Evolutionary conservation across 2,329 filamentous ascomycete species (phyloP).

Genomic region (Clonostachys rhizophaga): DNA sequence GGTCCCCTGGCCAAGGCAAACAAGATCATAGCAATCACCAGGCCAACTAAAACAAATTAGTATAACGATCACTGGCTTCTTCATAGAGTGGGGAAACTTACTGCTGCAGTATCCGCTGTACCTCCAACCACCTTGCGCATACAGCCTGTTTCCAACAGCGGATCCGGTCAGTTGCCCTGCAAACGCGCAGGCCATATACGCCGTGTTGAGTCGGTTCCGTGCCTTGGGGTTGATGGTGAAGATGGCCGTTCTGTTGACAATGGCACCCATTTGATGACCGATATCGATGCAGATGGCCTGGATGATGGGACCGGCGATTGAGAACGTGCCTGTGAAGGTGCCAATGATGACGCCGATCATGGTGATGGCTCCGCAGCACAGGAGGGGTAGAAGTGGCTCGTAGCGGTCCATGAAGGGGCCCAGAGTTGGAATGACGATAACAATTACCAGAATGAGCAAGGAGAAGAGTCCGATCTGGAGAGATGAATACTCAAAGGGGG

Average conservation of each 20-base stretch:
- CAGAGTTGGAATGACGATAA: conserved; percentile 64
- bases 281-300: conserved; percentile 69
- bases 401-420: conserved; percentile 65
- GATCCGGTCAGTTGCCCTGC: conserved; percentile 71
- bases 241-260: conserved; percentile 67
- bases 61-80: neutral
- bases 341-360: conserved; percentile 61
- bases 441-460: conserved; percentile 68
- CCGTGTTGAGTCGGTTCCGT: conserved; percentile 73
- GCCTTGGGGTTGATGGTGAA: conserved; percentile 68
- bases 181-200: conserved; percentile 75
- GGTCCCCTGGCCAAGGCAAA: conserved; percentile 21
- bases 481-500: conserved; percentile 64
- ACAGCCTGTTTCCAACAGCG: conserved; percentile 48
- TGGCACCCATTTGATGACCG: conserved; percentile 68
- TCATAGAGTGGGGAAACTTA: conserved; percentile 4
- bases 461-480: conserved; percentile 74
- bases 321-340: conserved; percentile 61
- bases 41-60: conserved; percentile 8
- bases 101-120: conserved; percentile 34
- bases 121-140: conserved; percentile 45
- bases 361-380: conserved; percentile 55
- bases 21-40: conserved; percentile 13
- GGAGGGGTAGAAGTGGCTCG: conserved; percentile 61
- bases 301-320: conserved; percentile 66